These are phyloP conservation scores for Plasmopara halstedii DNA, from an alignment of 352 stramenopile genomes.

Conservation along the genomic window DNA sequence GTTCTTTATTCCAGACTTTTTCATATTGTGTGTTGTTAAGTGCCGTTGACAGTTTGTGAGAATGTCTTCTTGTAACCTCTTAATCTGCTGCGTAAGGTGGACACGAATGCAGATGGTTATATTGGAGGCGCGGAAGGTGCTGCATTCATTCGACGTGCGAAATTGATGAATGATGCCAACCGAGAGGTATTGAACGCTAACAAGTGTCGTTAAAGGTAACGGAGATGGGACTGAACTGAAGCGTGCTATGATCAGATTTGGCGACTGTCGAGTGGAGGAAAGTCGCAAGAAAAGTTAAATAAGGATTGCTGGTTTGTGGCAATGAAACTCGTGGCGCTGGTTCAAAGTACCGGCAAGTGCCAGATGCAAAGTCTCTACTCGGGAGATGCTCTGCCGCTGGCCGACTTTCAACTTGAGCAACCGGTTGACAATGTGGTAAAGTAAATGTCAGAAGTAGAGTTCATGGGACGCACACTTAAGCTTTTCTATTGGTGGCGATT, in stretches of 20 bases:
- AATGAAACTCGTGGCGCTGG: conserved; percentile 85
- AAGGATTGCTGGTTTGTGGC: conserved; percentile 88
- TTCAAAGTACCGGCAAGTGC: conserved; percentile 76
- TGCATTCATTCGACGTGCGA: conserved; percentile 71
- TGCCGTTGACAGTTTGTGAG: background rate
- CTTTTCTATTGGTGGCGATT: background rate
- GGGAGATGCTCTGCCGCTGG: conserved; percentile 52
- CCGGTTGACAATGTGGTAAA: conserved; percentile 71
- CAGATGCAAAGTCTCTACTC: conserved; percentile 81
- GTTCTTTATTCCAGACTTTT: conserved; percentile 76
- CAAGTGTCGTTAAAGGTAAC: background rate
- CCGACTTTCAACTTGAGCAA: conserved; percentile 76
- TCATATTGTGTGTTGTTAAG: conserved; percentile 54
- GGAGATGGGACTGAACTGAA: background rate
- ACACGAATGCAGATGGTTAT: conserved; percentile 69
- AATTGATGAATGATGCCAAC: conserved; percentile 77
- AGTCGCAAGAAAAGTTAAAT: conserved; percentile 79
- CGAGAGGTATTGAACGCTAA: conserved; percentile 40
- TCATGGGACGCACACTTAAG: background rate
- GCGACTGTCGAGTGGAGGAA: conserved; percentile 81
- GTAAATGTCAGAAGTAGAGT: background rate
- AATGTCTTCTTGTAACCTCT: background rate
- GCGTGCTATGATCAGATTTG: conserved; percentile 49
- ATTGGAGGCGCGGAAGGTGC: conserved; percentile 68
- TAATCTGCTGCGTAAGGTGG: conserved; percentile 34